Base-by-base conservation (phyloP, 495 filamentous ascomycete genomes). In the Mytilinidion resinicola region DNA sequence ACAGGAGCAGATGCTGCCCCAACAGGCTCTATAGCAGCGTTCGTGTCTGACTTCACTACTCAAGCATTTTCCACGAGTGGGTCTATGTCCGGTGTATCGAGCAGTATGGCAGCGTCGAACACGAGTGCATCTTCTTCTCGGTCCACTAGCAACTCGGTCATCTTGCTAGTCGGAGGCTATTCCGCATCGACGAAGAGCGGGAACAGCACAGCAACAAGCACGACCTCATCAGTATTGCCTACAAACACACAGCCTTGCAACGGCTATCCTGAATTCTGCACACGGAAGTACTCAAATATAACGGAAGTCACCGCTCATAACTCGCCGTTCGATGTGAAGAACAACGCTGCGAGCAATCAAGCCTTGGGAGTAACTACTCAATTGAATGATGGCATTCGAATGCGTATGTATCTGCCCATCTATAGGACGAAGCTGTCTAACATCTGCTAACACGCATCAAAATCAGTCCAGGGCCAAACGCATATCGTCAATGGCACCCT, bases 301-400 rank as follows among this genome's bases (percentile, higher is more conserved):
- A 93, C 91, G 54, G 77, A 89, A 67, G 83, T 97, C 3, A 88
- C 85, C 19, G 85, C 88, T 12, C 85, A 97, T 74, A 96, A 96
- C 74, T 91, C 86, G 35, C 88, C 90, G 17, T 97, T 97, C 68
- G 81, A 83, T 20, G 44, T 67, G 35, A 65, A 77, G 65, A 82
- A 86, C 67, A 86, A 88, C 69, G 80, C 83, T 2, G 89, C 86
- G 1, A 79, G 86, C 54, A 97, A 96, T 69, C 92, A 97, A 70
- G 73, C 76, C 5, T 73, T 87, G 37, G 70, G 74, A 48, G 89
- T 96, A 44, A 76, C 77, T 5, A 69, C 79, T 48, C 92, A 97
- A 73, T 74, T 97, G 34, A 80, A 95, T 67, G 90, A 95, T 62
- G 92, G 92, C 14, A 77, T 96, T 60, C 86, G 92, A 51, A 92